A percentile compares a stretch with the other conserved stretches of the same genome.
phyloP scores from a whole-genome alignment of 148 eudicot genomes.

The Cornus suecica region DNA sequence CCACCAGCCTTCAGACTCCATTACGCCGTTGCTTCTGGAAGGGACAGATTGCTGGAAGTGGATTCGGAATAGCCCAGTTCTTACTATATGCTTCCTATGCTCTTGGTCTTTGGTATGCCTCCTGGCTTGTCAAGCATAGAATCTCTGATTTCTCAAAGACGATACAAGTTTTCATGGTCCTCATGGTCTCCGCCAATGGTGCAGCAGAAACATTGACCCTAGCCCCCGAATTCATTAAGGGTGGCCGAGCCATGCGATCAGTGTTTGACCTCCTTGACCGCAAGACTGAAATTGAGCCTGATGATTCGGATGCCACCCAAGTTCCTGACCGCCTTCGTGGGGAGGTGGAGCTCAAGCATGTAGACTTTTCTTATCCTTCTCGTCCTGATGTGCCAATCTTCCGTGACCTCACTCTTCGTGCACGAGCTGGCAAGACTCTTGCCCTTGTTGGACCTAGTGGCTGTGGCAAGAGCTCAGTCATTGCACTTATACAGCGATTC shows the following conservation, averaged over 20 bases:
- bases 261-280: conserved; percentile 88
- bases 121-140: conserved; percentile 93
- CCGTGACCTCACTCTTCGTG: conserved; percentile 75
- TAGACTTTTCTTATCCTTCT: conserved; percentile 84
- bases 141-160: conserved; percentile 94
- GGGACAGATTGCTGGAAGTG: conserved; percentile 96
- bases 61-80: conserved; percentile 88
- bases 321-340: conserved; percentile 82
- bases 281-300: conserved; percentile 85
- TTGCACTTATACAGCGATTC: conserved; percentile 69
- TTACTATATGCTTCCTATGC: conserved; percentile 90
- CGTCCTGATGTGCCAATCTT: conserved; percentile 75
- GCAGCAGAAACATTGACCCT: conserved; percentile 93
- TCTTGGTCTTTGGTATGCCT: conserved; percentile 94
- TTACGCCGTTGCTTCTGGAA: conserved; percentile 93
- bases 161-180: conserved; percentile 95
- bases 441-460: conserved; percentile 96
- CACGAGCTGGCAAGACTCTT: conserved; percentile 83
- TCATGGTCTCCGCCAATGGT: conserved; percentile 98
- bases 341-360: conserved; percentile 88
- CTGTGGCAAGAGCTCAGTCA: conserved; percentile 91
- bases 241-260: conserved; percentile 93
- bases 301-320: conserved; percentile 57
- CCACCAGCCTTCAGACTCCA: conserved; percentile 63
- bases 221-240: conserved; percentile 96